Evolutionary conservation across 495 filamentous ascomycete species (phyloP).

Genomic region (Penicillium antarcticum): DNA sequence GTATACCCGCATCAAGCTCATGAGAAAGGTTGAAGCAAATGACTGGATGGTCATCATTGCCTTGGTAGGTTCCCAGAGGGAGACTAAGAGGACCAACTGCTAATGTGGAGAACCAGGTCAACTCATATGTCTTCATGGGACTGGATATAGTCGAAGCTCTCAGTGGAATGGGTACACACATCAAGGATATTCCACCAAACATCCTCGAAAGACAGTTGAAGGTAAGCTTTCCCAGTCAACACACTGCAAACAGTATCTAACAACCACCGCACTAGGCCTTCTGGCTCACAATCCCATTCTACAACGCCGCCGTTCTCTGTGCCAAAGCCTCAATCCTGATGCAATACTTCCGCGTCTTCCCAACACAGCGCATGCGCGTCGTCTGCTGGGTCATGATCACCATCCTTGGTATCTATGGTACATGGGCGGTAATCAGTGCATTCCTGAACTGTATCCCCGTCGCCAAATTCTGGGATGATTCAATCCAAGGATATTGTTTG

Average conservation of each 20-base stretch:
- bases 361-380: constrained; percentile 34
- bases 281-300: constrained; percentile 46
- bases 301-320: constrained; percentile 47
- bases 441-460: constrained; percentile 46
- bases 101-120: constrained; percentile 16
- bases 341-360: constrained; percentile 48
- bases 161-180: constrained; percentile 43
- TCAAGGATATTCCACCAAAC: constrained; percentile 29
- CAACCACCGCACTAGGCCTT: constrained; percentile 26
- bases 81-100: background rate
- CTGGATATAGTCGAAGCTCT: constrained; percentile 37
- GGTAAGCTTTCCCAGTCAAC: constrained; percentile 15
- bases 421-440: constrained; percentile 42
- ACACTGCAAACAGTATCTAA: background rate
- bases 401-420: constrained; percentile 36
- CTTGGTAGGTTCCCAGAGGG: constrained; percentile 21
- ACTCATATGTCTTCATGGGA: constrained; percentile 41
- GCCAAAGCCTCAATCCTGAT: constrained; percentile 51
- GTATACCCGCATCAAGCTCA: constrained; percentile 34
- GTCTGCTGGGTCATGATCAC: constrained; percentile 44
- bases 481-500: constrained; percentile 34
- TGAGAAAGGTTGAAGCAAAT: constrained; percentile 37
- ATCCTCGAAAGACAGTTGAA: constrained; percentile 38
- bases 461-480: constrained; percentile 41
- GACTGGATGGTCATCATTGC: constrained; percentile 44